Percentiles rank a stretch among this genome's conserved stretches.
Conservation (phyloP, 73 alveolate genomes). For the Paramecium caudatum region DNA sequence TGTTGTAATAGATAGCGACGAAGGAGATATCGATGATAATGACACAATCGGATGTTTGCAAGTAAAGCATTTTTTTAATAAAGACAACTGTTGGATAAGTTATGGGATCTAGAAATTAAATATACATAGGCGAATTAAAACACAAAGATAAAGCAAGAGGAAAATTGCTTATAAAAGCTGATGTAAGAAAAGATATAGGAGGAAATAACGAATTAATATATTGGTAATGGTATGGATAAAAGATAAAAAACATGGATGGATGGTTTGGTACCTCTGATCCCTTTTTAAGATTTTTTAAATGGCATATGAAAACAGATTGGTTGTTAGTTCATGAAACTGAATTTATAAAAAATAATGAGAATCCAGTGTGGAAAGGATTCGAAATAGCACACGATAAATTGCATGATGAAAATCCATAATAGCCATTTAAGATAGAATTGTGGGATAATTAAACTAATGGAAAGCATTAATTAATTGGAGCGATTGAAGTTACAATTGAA, state of each 20-base stretch:
- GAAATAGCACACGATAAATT: background rate
- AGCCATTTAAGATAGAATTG: conserved; percentile 64
- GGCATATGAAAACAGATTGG: background rate
- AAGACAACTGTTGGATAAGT: conserved; percentile 85
- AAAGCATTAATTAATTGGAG: conserved; percentile 46
- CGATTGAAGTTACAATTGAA: background rate
- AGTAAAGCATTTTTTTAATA: background rate
- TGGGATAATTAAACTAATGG: conserved; percentile 74
- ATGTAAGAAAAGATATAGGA: conserved; percentile 50
- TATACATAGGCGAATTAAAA: conserved; percentile 74
- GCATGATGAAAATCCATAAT: conserved; percentile 52
- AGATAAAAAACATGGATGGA: conserved; percentile 71
- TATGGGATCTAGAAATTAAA: conserved; percentile 79
- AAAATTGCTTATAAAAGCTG: conserved; percentile 79
- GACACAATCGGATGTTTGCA: conserved; percentile 79
- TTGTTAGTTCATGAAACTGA: background rate
- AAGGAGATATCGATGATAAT: conserved; percentile 22
- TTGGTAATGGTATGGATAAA: conserved; percentile 57
- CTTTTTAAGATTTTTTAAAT: background rate
- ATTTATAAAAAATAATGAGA: background rate
- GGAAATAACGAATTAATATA: conserved; percentile 69
- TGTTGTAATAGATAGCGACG: conserved; percentile 81
- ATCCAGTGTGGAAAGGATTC: conserved; percentile 60
- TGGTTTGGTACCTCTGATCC: background rate
- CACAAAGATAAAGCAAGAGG: conserved; percentile 75